Base-by-base conservation (phyloP, 1,139 yeast genomes). In the Blastobotrys illinoisensis region DNA sequence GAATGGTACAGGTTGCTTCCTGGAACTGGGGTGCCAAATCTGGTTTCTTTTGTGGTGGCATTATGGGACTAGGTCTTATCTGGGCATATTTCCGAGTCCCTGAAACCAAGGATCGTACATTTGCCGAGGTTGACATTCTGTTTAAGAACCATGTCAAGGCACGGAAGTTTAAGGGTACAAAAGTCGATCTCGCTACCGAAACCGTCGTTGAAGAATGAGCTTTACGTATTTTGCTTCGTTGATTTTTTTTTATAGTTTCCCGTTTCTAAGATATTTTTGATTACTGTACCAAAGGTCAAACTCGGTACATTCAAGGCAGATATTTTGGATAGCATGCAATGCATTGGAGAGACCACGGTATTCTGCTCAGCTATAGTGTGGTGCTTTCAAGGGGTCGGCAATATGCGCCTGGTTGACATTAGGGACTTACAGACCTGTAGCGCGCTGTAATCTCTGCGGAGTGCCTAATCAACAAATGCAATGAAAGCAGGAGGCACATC, bases 21-120 rank as follows among this genome's bases (percentile, higher is more conserved):
- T 79, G 82, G 74, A 75, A 79, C 62, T 75, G 82, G 81, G 73
- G 77, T 56, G 86, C 83, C 43, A 81, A 82, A 66, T 74, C 82
- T 14, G 86, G 81, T 1, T 79, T 80, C 64, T 74, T 82, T 62
- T 82, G 80, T 77, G 81, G 78, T 18, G 85, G 79, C 0, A 68
- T 79, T 51, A 32, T 32, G 40, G 40, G 40, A 3, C 16, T 48
- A 5, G 11, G 19, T 4, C 19, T 40, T 16, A 11, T 48, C 13
- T 68, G 84, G 84, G 63, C 72, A 32, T 79, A 67, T 66, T 81
- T 81, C 66, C 76, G 80, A 52, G 71, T 82, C 51, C 88, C 88
- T 4, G 87, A 83, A 64, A 78, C 85, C 14, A 74, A 73, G 63
- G 77, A 74, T 53, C 76, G 83, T 65, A 80, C 85, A 2, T 80